Percentiles rank a stretch among this genome's conserved stretches.
phyloP scores from a whole-genome alignment of 179 eudicot species.

The Kewa caespitosa region DNA sequence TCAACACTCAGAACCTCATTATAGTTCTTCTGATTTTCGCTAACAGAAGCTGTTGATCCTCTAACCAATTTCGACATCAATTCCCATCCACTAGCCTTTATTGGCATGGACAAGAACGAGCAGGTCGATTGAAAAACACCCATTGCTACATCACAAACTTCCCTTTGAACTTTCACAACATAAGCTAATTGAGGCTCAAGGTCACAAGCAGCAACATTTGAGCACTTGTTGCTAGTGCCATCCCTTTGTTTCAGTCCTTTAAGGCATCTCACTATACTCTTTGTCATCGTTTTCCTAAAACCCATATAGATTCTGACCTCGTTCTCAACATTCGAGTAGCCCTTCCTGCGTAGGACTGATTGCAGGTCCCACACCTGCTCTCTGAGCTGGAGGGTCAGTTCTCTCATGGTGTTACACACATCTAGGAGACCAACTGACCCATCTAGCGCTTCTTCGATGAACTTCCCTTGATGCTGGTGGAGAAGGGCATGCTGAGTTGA shows the following conservation, averaged over 20 bases:
- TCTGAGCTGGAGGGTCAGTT: slow-evolving; percentile 27
- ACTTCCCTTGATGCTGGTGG: slow-evolving; percentile 5
- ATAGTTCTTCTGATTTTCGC: slow-evolving; percentile 10
- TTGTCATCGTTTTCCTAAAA: slow-evolving; percentile 34
- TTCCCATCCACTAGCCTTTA: slow-evolving; percentile 36
- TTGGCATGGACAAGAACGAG: slow-evolving; percentile 39
- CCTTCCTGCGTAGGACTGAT: slow-evolving; percentile 37
- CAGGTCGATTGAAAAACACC: slow-evolving; percentile 32
- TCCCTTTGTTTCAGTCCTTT: slow-evolving; percentile 37
- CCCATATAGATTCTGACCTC: slow-evolving; percentile 23
- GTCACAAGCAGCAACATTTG: not conserved
- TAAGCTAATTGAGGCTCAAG: slow-evolving; percentile 18
- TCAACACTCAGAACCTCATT: slow-evolving; percentile 43
- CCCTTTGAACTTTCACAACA: slow-evolving; percentile 30
- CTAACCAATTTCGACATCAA: slow-evolving; percentile 38
- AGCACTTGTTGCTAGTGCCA: slow-evolving; percentile 11
- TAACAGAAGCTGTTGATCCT: slow-evolving; percentile 11
- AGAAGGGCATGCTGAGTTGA: slow-evolving; percentile 21
- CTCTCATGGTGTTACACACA: slow-evolving; percentile 29
- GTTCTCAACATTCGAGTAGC: slow-evolving; percentile 16
- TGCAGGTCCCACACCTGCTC: slow-evolving; percentile 35
- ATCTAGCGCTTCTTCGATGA: slow-evolving; percentile 33
- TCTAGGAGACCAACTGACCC: slow-evolving; percentile 34
- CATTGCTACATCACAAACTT: slow-evolving; percentile 25
- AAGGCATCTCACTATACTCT: slow-evolving; percentile 32